A percentile compares a stretch with the other conserved stretches of the same genome.
phyloP scores from a whole-genome alignment of 2,329 filamentous ascomycete genomes.

The Aschersonia sp. region DNA sequence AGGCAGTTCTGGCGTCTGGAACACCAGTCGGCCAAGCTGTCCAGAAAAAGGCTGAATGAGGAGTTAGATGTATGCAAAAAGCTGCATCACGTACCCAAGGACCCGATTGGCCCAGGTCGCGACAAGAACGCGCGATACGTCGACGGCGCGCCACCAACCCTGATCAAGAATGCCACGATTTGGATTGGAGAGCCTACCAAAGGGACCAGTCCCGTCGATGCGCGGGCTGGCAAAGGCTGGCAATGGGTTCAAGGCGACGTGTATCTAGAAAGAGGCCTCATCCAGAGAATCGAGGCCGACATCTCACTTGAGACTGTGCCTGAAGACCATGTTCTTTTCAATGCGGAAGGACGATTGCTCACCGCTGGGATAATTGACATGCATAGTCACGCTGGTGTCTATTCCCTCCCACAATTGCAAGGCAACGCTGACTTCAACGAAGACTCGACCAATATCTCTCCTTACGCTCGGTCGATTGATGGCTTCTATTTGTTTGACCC shows the following conservation, averaged over 20 bases:
- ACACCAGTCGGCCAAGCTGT: conserved; percentile 23
- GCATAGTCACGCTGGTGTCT: conserved; percentile 52
- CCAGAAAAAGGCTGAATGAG: conserved; percentile 33
- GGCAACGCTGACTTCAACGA: conserved; percentile 50
- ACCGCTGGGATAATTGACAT: conserved; percentile 58
- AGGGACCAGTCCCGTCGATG: conserved; percentile 35
- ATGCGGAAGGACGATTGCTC: conserved; percentile 45
- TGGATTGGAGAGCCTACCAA: conserved; percentile 47
- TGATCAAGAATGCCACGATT: conserved; percentile 52
- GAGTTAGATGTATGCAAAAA: conserved; percentile 41
- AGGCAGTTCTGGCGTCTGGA: conserved; percentile 20
- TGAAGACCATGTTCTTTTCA: conserved; percentile 32
- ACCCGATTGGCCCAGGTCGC: conserved; percentile 40
- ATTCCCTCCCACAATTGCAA: conserved; percentile 36
- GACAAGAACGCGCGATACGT: conserved; percentile 46
- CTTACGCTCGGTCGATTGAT: conserved; percentile 53
- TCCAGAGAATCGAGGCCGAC: conserved; percentile 32
- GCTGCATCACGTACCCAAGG: conserved; percentile 37
- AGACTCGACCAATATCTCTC: conserved; percentile 47
- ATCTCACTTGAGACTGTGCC: conserved; percentile 29
- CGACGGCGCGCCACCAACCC: conserved; percentile 40
- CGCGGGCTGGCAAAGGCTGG: conserved; percentile 42
- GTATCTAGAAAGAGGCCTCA: conserved; percentile 44
- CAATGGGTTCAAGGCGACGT: conserved; percentile 47
- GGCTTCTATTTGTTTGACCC: conserved; percentile 47